phyloP scores from a whole-genome alignment of 83 land plant species.

The Picea mariana region DNA sequence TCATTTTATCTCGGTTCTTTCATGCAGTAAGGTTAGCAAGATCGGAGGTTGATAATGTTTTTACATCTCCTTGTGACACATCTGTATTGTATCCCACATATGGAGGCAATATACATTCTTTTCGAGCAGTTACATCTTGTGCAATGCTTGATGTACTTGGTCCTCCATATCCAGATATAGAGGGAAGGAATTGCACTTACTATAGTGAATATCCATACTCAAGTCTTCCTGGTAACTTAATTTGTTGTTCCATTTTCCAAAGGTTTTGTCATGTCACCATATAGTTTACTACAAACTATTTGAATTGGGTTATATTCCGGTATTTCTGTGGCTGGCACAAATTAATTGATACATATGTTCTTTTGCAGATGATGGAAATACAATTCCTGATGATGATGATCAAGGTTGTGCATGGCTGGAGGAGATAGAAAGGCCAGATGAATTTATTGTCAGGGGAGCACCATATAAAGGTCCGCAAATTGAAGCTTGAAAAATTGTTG shows the following conservation, averaged over 20 bases:
- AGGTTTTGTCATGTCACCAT: background rate
- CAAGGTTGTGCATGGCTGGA: conserved; percentile 38
- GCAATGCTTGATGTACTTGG: conserved; percentile 78
- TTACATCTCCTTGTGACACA: too few relatives aligned
- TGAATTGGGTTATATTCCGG: background rate
- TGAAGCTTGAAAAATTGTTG: conserved; percentile 6
- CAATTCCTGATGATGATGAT: conserved; percentile 10
- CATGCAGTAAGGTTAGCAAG: conserved; percentile 63
- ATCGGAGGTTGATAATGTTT: conserved; percentile 18
- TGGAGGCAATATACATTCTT: too few relatives aligned
- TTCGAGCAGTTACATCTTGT: too few relatives aligned
- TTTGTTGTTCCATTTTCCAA: background rate
- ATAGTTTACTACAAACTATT: background rate
- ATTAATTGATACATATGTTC: background rate
- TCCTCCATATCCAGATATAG: conserved; percentile 74
- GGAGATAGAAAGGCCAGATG: conserved; percentile 47
- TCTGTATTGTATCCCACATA: too few relatives aligned
- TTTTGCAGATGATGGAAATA: conserved; percentile 4
- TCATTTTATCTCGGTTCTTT: background rate
- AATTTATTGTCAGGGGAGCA: conserved; percentile 35
- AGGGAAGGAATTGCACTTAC: conserved; percentile 76
- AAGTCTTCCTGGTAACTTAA: conserved; percentile 38
- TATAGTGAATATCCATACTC: conserved; percentile 49
- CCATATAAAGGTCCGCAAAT: conserved; percentile 45
- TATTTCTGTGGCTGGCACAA: background rate